A percentile compares a stretch with the other conserved stretches of the same genome.
These are phyloP conservation scores for Camelina hispida DNA, from an alignment of 345 rosid genomes.

Conservation along the genomic window DNA sequence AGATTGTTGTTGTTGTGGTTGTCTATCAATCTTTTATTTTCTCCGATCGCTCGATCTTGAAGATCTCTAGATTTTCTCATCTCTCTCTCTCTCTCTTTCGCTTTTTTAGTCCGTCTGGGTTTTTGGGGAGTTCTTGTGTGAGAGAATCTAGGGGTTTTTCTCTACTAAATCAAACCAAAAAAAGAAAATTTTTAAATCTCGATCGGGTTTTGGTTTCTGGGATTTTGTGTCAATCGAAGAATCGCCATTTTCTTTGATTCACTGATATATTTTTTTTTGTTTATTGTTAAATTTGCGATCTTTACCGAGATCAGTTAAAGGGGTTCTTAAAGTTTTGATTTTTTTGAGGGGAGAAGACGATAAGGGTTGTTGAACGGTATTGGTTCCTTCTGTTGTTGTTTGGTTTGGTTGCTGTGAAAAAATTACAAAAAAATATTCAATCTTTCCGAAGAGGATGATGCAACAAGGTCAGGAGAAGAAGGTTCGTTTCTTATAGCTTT, in stretches of 20 bases:
- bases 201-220: conserved; percentile 34
- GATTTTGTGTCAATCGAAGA: conserved; percentile 26
- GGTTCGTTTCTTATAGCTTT: conserved; percentile 33
- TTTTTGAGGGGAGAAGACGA: conserved; percentile 31
- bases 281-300: conserved; percentile 8
- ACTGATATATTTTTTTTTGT: neutral
- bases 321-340: neutral
- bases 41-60: conserved; percentile 41
- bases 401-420: conserved; percentile 14
- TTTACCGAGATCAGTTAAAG: conserved; percentile 15
- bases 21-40: neutral
- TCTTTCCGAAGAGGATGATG: conserved; percentile 22
- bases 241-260: conserved; percentile 36
- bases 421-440: neutral
- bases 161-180: neutral
- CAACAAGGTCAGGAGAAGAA: conserved; percentile 52
- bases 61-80: conserved; percentile 38
- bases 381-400: conserved; percentile 8
- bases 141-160: conserved; percentile 35
- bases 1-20: neutral
- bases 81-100: conserved; percentile 15
- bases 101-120: conserved; percentile 1
- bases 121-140: neutral
- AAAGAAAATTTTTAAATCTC: neutral
- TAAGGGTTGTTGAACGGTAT: conserved; percentile 33